These are phyloP conservation scores for Daldinia vernicosa DNA, from an alignment of 495 filamentous ascomycete species.

Conservation along the genomic window DNA sequence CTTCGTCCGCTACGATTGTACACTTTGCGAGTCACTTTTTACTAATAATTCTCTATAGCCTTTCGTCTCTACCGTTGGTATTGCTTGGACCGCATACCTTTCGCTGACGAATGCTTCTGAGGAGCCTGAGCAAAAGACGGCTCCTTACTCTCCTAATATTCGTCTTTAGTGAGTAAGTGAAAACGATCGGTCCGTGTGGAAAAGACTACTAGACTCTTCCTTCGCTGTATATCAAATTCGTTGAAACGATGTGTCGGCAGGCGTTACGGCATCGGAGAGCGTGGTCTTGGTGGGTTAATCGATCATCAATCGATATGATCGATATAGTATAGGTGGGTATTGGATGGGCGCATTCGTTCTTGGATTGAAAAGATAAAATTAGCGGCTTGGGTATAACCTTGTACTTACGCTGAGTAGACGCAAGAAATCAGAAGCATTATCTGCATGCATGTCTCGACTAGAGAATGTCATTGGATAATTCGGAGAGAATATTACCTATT, in stretches of 20 bases:
- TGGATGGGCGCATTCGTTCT: constrained; percentile 22
- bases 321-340: constrained; percentile 4
- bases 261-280: constrained; percentile 25
- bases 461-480: constrained; percentile 19
- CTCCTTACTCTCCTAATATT: constrained; percentile 44
- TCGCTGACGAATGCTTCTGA: constrained; percentile 92
- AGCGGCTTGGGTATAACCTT: constrained; percentile 10
- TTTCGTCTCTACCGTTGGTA: constrained; percentile 95
- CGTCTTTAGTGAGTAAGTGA: constrained; percentile 47
- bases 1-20: constrained; percentile 27
- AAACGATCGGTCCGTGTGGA: constrained; percentile 3
- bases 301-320: constrained; percentile 1
- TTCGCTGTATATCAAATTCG: constrained; percentile 9
- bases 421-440: constrained; percentile 18
- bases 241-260: constrained; percentile 15
- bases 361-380: constrained; percentile 8
- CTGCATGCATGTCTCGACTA: not conserved
- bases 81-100: constrained; percentile 99
- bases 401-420: constrained; percentile 15
- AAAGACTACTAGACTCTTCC: constrained; percentile 2
- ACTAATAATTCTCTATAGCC: constrained; percentile 64
- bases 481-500: not conserved
- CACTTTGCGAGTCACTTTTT: constrained; percentile 6
- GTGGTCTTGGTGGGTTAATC: constrained; percentile 8
- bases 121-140: constrained; percentile 55